phyloP scores from a whole-genome alignment of 768 basidiomycete species.

The Calocybe cyanea region DNA sequence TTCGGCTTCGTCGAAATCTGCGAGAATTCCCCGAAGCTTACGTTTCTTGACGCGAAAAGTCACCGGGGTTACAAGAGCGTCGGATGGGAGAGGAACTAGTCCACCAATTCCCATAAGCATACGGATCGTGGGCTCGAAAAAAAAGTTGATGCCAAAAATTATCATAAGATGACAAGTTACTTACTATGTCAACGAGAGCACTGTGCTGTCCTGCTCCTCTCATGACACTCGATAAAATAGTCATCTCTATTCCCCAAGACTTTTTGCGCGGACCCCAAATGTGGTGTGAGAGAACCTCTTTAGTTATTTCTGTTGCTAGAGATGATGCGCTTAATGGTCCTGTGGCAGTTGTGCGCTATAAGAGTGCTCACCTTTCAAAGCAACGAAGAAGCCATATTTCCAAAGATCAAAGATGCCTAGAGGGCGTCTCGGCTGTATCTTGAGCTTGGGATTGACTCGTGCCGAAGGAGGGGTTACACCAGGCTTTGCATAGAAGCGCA shows the following conservation, averaged over 20 bases:
- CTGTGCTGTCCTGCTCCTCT: conserved; percentile 80
- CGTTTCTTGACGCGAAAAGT: conserved; percentile 80
- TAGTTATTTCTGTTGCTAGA: conserved; percentile 45
- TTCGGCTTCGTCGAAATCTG: conserved; percentile 70
- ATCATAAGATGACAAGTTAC: conserved; percentile 20
- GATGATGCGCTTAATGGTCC: neutral
- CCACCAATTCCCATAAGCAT: conserved; percentile 75
- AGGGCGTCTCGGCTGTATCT: conserved; percentile 49
- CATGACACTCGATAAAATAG: conserved; percentile 80
- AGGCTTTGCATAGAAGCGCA: conserved; percentile 61
- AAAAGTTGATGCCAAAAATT: neutral
- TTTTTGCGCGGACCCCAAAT: conserved; percentile 85
- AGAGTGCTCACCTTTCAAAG: conserved; percentile 52
- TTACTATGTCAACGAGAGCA: conserved; percentile 77
- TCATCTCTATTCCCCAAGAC: conserved; percentile 95
- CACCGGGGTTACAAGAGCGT: conserved; percentile 92
- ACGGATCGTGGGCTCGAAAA: conserved; percentile 43
- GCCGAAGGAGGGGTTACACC: conserved; percentile 72
- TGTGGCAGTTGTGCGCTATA: neutral
- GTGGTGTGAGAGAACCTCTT: conserved; percentile 73
- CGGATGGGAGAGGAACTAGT: conserved; percentile 82
- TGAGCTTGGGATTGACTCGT: conserved; percentile 66
- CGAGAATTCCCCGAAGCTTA: conserved; percentile 74
- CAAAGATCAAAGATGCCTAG: conserved; percentile 67
- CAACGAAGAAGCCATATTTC: conserved; percentile 65